These are phyloP conservation scores for Botrytis elliptica DNA, from an alignment of 2,329 filamentous ascomycete genomes.

Conservation along the genomic window DNA sequence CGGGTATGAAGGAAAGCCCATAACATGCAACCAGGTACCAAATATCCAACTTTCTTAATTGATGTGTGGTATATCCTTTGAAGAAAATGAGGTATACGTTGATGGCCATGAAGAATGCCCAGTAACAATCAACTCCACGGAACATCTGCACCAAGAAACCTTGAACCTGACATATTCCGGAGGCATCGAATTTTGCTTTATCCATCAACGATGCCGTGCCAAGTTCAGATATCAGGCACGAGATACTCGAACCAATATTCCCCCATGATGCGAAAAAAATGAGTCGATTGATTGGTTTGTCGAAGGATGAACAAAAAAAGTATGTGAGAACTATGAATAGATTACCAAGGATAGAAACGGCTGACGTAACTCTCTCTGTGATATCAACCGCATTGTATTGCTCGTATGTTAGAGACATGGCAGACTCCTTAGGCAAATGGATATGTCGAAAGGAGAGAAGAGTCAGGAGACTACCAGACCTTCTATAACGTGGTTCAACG, in stretches of 20 bases:
- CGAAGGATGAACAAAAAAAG: slow-evolving; percentile 47
- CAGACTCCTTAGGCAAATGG: neutral
- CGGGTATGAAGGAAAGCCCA: slow-evolving; percentile 51
- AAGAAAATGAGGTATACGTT: slow-evolving; percentile 61
- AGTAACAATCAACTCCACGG: slow-evolving; percentile 51
- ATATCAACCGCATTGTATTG: neutral
- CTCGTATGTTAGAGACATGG: slow-evolving; percentile 21
- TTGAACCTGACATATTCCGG: slow-evolving; percentile 61
- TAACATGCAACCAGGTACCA: slow-evolving; percentile 54
- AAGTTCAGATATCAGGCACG: slow-evolving; percentile 53
- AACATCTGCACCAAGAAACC: slow-evolving; percentile 79
- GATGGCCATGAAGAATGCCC: slow-evolving; percentile 57
- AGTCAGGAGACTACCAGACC: slow-evolving; percentile 1
- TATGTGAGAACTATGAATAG: slow-evolving; percentile 55
- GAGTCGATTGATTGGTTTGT: slow-evolving; percentile 58
- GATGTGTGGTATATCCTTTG: slow-evolving; percentile 48
- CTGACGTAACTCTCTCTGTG: slow-evolving; percentile 43
- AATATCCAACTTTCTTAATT: slow-evolving; percentile 53
- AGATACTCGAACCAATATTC: slow-evolving; percentile 55
- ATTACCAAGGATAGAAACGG: slow-evolving; percentile 52
- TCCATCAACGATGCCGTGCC: slow-evolving; percentile 33
- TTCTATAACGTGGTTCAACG: slow-evolving; percentile 15
- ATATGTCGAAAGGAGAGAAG: neutral
- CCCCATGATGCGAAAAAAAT: slow-evolving; percentile 59
- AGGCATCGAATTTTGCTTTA: neutral